Conservation (phyloP, 1,284 basidiomycete genomes). For the Papiliotrema laurentii region DNA sequence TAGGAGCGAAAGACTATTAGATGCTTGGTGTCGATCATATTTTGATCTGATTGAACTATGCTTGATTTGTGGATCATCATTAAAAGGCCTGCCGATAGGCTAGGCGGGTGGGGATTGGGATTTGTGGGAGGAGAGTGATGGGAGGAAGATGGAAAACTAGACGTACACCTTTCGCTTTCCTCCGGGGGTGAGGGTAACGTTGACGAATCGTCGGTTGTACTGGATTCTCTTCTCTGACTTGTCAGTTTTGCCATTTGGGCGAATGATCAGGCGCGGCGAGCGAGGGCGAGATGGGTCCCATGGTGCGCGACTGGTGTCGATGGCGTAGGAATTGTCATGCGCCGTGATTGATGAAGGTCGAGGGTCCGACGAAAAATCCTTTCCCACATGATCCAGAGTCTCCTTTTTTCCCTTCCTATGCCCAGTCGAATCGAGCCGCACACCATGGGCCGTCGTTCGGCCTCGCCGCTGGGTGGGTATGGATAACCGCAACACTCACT, state of each 20-base stretch:
- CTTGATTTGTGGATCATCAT: conserved; percentile 64
- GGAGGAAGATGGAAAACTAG: conserved; percentile 2
- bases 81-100: conserved; percentile 2
- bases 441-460: no score
- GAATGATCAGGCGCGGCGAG: no score
- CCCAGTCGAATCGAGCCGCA: no score
- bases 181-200: conserved; percentile 81
- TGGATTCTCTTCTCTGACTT: conserved; percentile 8
- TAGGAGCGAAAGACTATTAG: conserved; percentile 87
- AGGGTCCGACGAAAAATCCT: no score
- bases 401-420: no score
- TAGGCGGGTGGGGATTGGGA: conserved; percentile 1
- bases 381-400: no score
- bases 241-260: no score
- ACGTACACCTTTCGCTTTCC: conserved; percentile 97
- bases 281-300: no score
- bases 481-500: conserved; percentile 48
- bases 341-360: no score
- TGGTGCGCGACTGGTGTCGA: no score
- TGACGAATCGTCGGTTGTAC: conserved; percentile 58
- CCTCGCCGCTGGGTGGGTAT: no score
- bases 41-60: conserved; percentile 86
- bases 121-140: neutral
- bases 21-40: conserved; percentile 69
- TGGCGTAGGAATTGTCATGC: no score